Evolutionary conservation across 2,329 filamentous ascomycete genomes (phyloP).

Genomic region (Aspergillus persii): DNA sequence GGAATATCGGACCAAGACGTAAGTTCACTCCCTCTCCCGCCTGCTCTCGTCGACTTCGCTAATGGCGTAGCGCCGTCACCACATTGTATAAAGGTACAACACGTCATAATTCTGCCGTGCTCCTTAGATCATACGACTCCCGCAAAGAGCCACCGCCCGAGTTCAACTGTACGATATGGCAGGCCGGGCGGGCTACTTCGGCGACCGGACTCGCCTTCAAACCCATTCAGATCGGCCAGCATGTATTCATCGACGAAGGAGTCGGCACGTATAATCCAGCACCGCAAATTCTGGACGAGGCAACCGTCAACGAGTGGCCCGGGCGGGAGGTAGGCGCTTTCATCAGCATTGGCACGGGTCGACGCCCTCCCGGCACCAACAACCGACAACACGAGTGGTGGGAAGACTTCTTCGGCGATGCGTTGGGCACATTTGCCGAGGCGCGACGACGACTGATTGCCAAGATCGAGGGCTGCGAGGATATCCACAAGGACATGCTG

Average conservation of each 20-base stretch:
- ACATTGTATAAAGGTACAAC: slow-evolving; percentile 83
- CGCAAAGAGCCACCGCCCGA: slow-evolving; percentile 86
- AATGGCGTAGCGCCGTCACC: slow-evolving; percentile 70
- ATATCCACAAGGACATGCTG: slow-evolving; percentile 82
- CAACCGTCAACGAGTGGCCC: slow-evolving; percentile 89
- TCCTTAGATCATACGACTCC: slow-evolving; percentile 93
- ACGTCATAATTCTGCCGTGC: slow-evolving; percentile 63
- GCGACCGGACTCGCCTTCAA: slow-evolving; percentile 94
- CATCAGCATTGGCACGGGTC: slow-evolving; percentile 90
- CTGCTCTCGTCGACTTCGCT: slow-evolving; percentile 3
- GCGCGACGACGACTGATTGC: slow-evolving; percentile 77
- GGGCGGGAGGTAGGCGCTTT: slow-evolving; percentile 90
- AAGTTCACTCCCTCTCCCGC: slow-evolving; percentile 39
- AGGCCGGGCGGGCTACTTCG: slow-evolving; percentile 90
- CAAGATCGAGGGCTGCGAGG: slow-evolving; percentile 95
- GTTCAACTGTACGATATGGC: slow-evolving; percentile 94
- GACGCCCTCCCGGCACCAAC: slow-evolving; percentile 70
- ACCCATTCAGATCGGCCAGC: slow-evolving; percentile 89
- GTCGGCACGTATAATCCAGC: slow-evolving; percentile 88
- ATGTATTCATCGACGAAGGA: slow-evolving; percentile 90
- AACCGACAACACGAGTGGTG: slow-evolving; percentile 76
- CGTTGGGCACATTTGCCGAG: slow-evolving; percentile 84
- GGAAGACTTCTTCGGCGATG: slow-evolving; percentile 72
- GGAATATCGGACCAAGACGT: slow-evolving; percentile 88
- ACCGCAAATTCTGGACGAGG: slow-evolving; percentile 82